Percentiles rank a stretch among this genome's conserved stretches.
These are phyloP conservation scores for Kazachstania viticola DNA, from an alignment of 805 yeast species.

Conservation along the genomic window DNA sequence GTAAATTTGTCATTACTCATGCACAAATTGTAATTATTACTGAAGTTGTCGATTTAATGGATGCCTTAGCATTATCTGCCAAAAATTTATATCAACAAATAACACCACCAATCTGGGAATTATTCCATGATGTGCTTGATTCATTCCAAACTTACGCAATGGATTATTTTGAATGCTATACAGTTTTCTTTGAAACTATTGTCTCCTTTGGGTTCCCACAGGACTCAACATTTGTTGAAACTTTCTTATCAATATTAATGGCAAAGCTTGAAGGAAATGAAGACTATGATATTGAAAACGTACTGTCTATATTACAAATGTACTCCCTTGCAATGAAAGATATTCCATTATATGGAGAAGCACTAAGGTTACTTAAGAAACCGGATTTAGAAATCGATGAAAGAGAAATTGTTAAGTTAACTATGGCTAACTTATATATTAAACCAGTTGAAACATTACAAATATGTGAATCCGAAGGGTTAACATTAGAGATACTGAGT, in stretches of 20 bases:
- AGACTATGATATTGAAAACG: conserved; percentile 31
- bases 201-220: conserved; percentile 40
- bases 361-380: conserved; percentile 16
- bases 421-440: conserved; percentile 51
- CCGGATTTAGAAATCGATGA: conserved; percentile 30
- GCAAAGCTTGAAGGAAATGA: conserved; percentile 23
- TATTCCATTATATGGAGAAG: conserved; percentile 20
- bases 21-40: conserved; percentile 49
- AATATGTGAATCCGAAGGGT: conserved; percentile 35
- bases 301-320: conserved; percentile 24
- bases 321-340: conserved; percentile 25
- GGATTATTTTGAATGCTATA: conserved; percentile 46
- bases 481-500: conserved; percentile 39
- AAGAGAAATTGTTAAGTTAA: conserved; percentile 42
- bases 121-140: conserved; percentile 37
- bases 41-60: conserved; percentile 53
- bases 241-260: conserved; percentile 19
- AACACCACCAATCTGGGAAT: conserved; percentile 42
- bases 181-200: conserved; percentile 45
- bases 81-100: conserved; percentile 34
- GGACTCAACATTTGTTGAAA: conserved; percentile 19
- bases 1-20: conserved; percentile 46
- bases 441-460: conserved; percentile 47
- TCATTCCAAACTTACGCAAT: conserved; percentile 48
- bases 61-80: conserved; percentile 40